Evolutionary conservation across 192 early-diverging fungal species (phyloP).

Genomic region (Cladochytrium replicatum): DNA sequence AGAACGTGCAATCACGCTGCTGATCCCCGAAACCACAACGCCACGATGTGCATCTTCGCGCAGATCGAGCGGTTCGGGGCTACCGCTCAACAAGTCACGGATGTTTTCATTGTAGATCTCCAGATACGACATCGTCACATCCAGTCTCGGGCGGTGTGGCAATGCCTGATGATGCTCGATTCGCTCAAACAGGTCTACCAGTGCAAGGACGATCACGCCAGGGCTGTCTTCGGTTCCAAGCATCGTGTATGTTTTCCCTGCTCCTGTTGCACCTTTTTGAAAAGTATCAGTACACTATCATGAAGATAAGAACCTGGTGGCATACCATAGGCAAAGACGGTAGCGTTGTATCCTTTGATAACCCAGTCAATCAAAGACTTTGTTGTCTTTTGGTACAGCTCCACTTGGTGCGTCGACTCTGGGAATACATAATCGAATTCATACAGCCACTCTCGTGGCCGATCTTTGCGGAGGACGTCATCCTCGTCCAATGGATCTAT

Average conservation of each 20-base stretch:
- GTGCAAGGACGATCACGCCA: constrained; percentile 59
- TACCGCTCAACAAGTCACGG: constrained; percentile 44
- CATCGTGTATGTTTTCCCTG: constrained; percentile 85
- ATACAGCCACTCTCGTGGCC: constrained; percentile 57
- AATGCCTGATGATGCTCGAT: constrained; percentile 11
- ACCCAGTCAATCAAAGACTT: constrained; percentile 56
- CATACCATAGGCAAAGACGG: constrained; percentile 68
- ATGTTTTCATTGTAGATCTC: constrained; percentile 56
- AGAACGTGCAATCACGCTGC: constrained; percentile 38
- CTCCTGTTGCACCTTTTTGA: constrained; percentile 48
- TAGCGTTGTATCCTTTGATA: constrained; percentile 60
- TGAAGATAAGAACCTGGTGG: constrained; percentile 6
- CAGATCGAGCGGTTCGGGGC: constrained; percentile 50
- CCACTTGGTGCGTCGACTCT: constrained; percentile 51
- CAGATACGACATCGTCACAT: constrained; percentile 35
- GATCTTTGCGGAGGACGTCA: constrained; percentile 44
- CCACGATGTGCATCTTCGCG: constrained; percentile 58
- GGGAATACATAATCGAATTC: constrained; percentile 63
- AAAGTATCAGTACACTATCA: background rate
- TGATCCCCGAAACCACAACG: constrained; percentile 53
- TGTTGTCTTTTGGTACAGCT: constrained; percentile 33
- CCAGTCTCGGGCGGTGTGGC: background rate
- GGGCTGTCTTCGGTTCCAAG: constrained; percentile 51
- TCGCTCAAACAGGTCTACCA: constrained; percentile 52
- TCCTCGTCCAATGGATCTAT: constrained; percentile 65